Percentiles rank a stretch among this genome's conserved stretches.
phyloP scores from a whole-genome alignment of 306 rosid genomes.

The Astragalus glycyphyllos region DNA sequence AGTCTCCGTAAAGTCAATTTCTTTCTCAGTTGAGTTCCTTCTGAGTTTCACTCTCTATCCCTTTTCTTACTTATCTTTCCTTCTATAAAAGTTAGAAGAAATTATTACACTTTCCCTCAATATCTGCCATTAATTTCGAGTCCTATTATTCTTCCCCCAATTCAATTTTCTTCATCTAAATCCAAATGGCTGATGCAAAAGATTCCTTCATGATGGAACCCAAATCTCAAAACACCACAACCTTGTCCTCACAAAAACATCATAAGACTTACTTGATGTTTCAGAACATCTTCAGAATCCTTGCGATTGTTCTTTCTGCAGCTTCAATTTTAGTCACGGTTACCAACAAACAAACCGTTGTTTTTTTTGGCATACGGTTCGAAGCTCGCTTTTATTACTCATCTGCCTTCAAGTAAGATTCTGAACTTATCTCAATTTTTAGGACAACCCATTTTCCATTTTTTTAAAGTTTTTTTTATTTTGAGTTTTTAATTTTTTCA shows the following conservation, averaged over 20 bases:
- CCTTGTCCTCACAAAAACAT: slow-evolving; percentile 14
- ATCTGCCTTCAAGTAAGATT: slow-evolving; percentile 58
- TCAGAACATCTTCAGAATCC: slow-evolving; percentile 56
- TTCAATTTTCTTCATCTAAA: not conserved
- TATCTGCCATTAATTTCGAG: slow-evolving; percentile 7
- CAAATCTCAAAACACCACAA: slow-evolving; percentile 36
- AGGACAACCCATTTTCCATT: slow-evolving; percentile 26
- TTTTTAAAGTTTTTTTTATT: not conserved
- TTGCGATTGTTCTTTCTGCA: slow-evolving; percentile 50
- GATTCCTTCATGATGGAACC: slow-evolving; percentile 32
- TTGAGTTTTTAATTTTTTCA: not conserved
- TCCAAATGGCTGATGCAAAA: slow-evolving; percentile 39
- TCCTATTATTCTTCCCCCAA: slow-evolving; percentile 21
- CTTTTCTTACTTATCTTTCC: slow-evolving; percentile 12
- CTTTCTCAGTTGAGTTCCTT: not conserved
- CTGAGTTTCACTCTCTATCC: not conserved
- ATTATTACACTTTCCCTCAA: not conserved
- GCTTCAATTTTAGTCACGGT: slow-evolving; percentile 54
- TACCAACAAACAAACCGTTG: slow-evolving; percentile 62
- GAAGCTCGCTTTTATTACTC: slow-evolving; percentile 67
- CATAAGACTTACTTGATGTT: slow-evolving; percentile 28
- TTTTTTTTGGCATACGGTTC: slow-evolving; percentile 41
- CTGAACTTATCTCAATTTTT: not conserved
- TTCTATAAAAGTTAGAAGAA: slow-evolving; percentile 6
- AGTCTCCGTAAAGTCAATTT: not conserved